These are phyloP conservation scores for Neofusicoccum umdonicola DNA, from an alignment of 2,329 filamentous ascomycete species.

Conservation along the genomic window DNA sequence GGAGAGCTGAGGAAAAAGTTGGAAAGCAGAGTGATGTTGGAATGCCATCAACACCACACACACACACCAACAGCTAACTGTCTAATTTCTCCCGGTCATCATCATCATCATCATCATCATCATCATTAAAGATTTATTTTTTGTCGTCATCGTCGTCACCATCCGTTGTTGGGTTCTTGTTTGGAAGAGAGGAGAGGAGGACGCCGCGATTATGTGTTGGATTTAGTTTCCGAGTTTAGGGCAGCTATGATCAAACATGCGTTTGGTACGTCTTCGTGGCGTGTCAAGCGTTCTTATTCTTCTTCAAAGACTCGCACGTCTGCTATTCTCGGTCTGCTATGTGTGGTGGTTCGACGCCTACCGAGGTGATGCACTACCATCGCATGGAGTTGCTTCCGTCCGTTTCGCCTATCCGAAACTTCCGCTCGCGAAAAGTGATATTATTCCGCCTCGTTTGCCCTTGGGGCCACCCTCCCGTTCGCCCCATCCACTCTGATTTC, in stretches of 20 bases:
- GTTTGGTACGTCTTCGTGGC: neutral
- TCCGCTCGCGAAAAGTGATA: neutral
- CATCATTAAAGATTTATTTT: neutral
- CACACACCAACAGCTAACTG: conserved; percentile 10
- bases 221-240: neutral
- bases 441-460: neutral
- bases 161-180: neutral
- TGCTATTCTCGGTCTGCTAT: too few species aligned
- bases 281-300: neutral
- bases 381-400: too few species aligned
- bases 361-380: too few species aligned
- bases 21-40: neutral
- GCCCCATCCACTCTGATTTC: neutral
- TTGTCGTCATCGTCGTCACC: neutral
- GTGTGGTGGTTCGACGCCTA: neutral
- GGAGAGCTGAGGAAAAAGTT: neutral
- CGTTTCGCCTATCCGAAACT: neutral
- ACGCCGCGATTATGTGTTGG: neutral
- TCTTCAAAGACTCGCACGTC: too few species aligned
- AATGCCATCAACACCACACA: conserved; percentile 1
- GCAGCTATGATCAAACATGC: neutral
- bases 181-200: neutral
- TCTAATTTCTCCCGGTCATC: conserved; percentile 10
- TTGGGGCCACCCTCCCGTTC: neutral
- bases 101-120: neutral